A percentile compares a stretch with the other conserved stretches of the same genome.
These are phyloP conservation scores for Sesbania bispinosa DNA, from an alignment of 306 rosid species.

Conservation along the genomic window DNA sequence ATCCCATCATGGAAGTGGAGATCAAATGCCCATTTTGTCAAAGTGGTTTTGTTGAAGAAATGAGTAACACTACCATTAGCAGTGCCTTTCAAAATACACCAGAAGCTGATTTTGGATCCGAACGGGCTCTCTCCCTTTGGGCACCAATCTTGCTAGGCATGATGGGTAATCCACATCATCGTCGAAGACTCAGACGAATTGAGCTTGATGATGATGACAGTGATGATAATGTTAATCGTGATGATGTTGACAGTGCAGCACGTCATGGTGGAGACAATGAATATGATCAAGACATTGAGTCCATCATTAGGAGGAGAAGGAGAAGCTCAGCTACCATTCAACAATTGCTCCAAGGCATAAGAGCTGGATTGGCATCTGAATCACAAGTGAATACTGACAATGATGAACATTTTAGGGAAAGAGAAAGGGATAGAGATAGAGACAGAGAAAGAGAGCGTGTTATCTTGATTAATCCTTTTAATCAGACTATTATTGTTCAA, in stretches of 20 bases:
- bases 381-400: conserved; percentile 40
- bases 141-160: conserved; percentile 78
- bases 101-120: conserved; percentile 47
- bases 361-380: conserved; percentile 63
- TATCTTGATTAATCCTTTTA: conserved; percentile 60
- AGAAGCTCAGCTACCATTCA: conserved; percentile 65
- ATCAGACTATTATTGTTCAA: conserved; percentile 60
- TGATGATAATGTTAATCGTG: conserved; percentile 35
- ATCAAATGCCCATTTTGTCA: conserved; percentile 70
- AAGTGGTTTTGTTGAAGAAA: conserved; percentile 63
- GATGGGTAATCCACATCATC: conserved; percentile 64
- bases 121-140: conserved; percentile 66
- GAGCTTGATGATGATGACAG: conserved; percentile 48
- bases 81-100: conserved; percentile 21
- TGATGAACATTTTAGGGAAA: conserved; percentile 29
- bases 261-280: conserved; percentile 37
- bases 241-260: conserved; percentile 8
- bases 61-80: conserved; percentile 2
- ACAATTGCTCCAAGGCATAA: conserved; percentile 72
- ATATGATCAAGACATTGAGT: conserved; percentile 53
- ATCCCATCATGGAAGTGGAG: conserved; percentile 55
- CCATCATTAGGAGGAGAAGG: conserved; percentile 60
- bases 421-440: conserved; percentile 57
- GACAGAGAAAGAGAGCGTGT: conserved; percentile 58
- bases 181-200: conserved; percentile 38